Evolutionary conservation across 2,329 filamentous ascomycete genomes (phyloP).

Genomic region (Annulohypoxylon truncatum): DNA sequence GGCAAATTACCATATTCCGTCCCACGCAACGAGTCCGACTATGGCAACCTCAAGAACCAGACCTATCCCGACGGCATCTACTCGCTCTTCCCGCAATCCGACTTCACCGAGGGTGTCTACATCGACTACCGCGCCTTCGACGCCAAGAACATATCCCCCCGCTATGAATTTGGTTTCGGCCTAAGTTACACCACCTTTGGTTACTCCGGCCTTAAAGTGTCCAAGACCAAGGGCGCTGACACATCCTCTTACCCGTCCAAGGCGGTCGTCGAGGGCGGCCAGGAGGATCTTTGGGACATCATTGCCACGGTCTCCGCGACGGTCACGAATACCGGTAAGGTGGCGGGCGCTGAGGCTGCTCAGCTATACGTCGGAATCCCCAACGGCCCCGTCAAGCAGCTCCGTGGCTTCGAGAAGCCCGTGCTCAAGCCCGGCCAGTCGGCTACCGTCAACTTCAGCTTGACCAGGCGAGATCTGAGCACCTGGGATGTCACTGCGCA

Average conservation of each 20-base stretch:
- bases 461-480: conserved; percentile 72
- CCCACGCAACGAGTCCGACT: conserved; percentile 60
- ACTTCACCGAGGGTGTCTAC: conserved; percentile 69
- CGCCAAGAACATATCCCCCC: conserved; percentile 65
- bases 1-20: conserved; percentile 65
- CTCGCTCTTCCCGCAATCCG: conserved; percentile 47
- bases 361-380: conserved; percentile 69
- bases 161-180: conserved; percentile 75
- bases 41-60: conserved; percentile 52
- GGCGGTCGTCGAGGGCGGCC: conserved; percentile 56
- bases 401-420: conserved; percentile 73
- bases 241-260: conserved; percentile 54
- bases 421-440: conserved; percentile 60
- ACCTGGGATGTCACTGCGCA: conserved; percentile 71
- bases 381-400: conserved; percentile 58
- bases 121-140: conserved; percentile 76
- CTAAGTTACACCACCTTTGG: conserved; percentile 76
- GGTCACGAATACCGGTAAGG: conserved; percentile 72
- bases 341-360: conserved; percentile 72
- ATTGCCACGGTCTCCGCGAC: conserved; percentile 65
- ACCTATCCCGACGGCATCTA: conserved; percentile 58
- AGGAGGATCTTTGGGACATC: conserved; percentile 60
- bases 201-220: conserved; percentile 59
- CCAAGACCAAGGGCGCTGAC: conserved; percentile 28
- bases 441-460: conserved; percentile 61